phyloP scores from a whole-genome alignment of 192 early-diverging fungal species.

The Dissophora globulifera region DNA sequence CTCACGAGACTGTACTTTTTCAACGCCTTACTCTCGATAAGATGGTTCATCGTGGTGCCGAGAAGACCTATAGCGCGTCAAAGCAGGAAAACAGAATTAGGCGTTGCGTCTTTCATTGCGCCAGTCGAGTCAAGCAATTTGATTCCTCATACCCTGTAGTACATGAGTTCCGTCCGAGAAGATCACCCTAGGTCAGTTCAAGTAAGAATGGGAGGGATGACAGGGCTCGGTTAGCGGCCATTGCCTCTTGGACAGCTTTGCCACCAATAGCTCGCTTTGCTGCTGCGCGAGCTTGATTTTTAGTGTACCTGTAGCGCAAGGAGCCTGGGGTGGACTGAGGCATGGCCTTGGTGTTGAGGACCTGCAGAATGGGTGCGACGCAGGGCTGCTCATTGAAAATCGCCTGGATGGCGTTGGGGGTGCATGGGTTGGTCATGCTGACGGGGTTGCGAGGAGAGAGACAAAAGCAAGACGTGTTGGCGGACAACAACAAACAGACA shows the following conservation, averaged over 20 bases:
- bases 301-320: slow-evolving; percentile 57
- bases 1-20: slow-evolving; percentile 62
- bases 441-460: background rate
- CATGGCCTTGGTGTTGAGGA: slow-evolving; percentile 55
- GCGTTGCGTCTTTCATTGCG: too few species aligned
- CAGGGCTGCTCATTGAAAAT: slow-evolving; percentile 49
- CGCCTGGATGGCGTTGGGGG: slow-evolving; percentile 50
- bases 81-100: too few species aligned
- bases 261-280: slow-evolving; percentile 26
- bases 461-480: background rate
- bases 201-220: background rate
- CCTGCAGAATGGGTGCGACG: slow-evolving; percentile 51
- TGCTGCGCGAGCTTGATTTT: too few species aligned
- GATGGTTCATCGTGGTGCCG: slow-evolving; percentile 58
- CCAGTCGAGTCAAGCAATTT: background rate
- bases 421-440: slow-evolving; percentile 28
- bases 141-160: slow-evolving; percentile 66
- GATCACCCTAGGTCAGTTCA: slow-evolving; percentile 59
- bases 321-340: slow-evolving; percentile 5
- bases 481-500: background rate
- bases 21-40: slow-evolving; percentile 58
- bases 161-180: slow-evolving; percentile 73
- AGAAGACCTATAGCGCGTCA: slow-evolving; percentile 76
- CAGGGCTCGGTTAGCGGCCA: background rate
- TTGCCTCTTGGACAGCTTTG: background rate